Evolutionary conservation across 2,329 filamentous ascomycete species (phyloP).

Genomic region (Hypoxylon sp.): DNA sequence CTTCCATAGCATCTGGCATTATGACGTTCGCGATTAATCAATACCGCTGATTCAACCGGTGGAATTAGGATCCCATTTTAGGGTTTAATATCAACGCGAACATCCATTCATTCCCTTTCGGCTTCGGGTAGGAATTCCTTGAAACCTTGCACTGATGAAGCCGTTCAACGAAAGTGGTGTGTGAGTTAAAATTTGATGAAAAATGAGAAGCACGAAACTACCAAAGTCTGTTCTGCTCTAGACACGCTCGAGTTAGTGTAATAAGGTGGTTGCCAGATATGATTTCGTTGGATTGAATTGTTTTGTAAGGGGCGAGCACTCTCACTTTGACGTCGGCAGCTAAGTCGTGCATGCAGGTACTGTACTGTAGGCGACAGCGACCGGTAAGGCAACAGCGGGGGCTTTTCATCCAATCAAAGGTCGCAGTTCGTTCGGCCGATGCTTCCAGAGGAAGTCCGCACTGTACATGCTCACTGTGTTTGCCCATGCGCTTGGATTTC

Average conservation of each 20-base stretch:
- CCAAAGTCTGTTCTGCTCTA: no score
- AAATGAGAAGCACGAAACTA: no score
- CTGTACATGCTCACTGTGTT: constrained; percentile 26
- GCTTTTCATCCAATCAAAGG: constrained; percentile 15
- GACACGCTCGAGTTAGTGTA: no score
- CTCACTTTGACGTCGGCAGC: constrained; percentile 7
- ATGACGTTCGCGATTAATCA: constrained; percentile 8
- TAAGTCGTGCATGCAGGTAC: constrained; percentile 1
- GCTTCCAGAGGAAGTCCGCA: constrained; percentile 5
- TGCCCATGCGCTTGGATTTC: constrained; percentile 19
- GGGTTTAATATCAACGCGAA: no score
- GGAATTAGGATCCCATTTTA: constrained; percentile 8
- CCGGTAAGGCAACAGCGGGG: constrained; percentile 18
- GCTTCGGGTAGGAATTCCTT: not conserved
- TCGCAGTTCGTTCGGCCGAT: not conserved
- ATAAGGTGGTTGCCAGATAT: no score
- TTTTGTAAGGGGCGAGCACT: no score
- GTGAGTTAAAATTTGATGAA: not conserved
- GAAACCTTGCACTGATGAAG: constrained; percentile 3
- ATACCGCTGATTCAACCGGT: not conserved
- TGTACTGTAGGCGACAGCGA: constrained; percentile 9
- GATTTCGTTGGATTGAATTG: no score
- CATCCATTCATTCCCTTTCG: constrained; percentile 7
- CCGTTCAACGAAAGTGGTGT: not conserved
- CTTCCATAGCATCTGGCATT: constrained; percentile 54